Evolutionary conservation across 352 stramenopile species (phyloP), one percentile per base, ranked within the genome.

Genomic region (Thalassiosira allenii): DNA sequence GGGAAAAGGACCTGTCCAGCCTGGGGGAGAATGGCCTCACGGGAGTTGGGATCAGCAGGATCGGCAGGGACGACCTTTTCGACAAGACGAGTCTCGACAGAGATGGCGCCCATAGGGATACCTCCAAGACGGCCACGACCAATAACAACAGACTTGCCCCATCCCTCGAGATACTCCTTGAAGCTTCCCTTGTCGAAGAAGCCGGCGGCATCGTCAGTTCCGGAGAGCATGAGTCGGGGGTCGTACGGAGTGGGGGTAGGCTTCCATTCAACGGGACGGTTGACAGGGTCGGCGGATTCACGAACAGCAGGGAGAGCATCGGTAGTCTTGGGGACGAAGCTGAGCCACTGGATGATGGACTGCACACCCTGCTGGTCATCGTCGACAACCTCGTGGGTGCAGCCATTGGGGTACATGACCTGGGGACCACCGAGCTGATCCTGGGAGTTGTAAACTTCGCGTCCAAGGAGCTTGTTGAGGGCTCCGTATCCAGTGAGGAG

Each of bases 351-450:
- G 22, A 98, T 89, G 72, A 98, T 98, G 20, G 94, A 96, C 49
- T 87, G 93, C 79, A 98, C 93, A 79, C 97, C 98, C 54, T 98
- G 93, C 73, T 99, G 90, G 86, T 99, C 97, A 87, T 99, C 97
- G 58, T 98, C 94, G 5, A 98, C 95, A 79, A 97, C 95, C 76
- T 98, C 79, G 90, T 99, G 98, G 29, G 97, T 97, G 53, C 99
- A 97, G 87, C 98, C 98, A 86, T 99, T 99, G 65, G 97, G 98
- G 92, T 97, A 94, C 98, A 99, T 99, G 86, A 99, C 97, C 93
- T 99, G 98, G 71, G 97, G 95, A 64, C 96, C 97, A 84, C 98
- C 98, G 43, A 99, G 95, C 92, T 99, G 98, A 84, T 99, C 96
- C 84, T 99, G 98, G 8, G 96, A 99, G 37, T 96, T 98, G 96